Base-by-base conservation (phyloP, 2,329 filamentous ascomycete genomes). In the Elsinoe perseae region DNA sequence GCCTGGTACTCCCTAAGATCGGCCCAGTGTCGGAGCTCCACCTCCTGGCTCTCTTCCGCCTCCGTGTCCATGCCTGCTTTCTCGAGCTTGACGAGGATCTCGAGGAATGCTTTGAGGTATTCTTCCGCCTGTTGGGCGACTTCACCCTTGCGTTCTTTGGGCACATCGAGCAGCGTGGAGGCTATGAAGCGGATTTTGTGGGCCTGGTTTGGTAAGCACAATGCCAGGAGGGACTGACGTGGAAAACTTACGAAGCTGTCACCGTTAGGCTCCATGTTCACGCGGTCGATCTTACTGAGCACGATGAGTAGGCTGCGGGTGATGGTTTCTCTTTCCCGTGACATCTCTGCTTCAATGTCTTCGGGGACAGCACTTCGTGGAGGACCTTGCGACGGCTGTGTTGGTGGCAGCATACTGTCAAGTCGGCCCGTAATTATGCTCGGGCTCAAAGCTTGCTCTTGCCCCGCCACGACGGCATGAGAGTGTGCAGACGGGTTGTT, bases 141-240 rank as follows among this genome's bases (percentile, higher is more conserved):
- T 20, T 73, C 72, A 34, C 79, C 75, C 63, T 80, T 80, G 23
- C 76, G 71, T 40, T 76, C 71, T 50, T 77, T 74, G 1, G 81
- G 79, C 1, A 77, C 74, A 60, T 87, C 83, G 50, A 95, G 79
- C 6, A 95, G 77, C 0, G 89, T 93, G 25, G 85, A 86, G 1
- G 89, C 89, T 36, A 95, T 86, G 65, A 88, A 85, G 8, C 89
- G 86, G 62, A 95, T 88, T 75, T 95, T 95, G 73, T 83, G 83
- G 64, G 88, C 89, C 80, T 82, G 68, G 5, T 56, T 50, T 12
- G 6, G 40, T 44, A 60, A 64, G 70, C 64, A 70, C n/a, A n/a
- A n/a, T n/a, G n/a, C n/a, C n/a, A n/a, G n/a, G n/a, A n/a, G n/a
- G n/a, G n/a, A n/a, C n/a, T n/a, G n/a, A n/a, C n/a, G 28, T 43